Evolutionary conservation across 768 basidiomycete species (phyloP).

Genomic region (Grammothele lineata): DNA sequence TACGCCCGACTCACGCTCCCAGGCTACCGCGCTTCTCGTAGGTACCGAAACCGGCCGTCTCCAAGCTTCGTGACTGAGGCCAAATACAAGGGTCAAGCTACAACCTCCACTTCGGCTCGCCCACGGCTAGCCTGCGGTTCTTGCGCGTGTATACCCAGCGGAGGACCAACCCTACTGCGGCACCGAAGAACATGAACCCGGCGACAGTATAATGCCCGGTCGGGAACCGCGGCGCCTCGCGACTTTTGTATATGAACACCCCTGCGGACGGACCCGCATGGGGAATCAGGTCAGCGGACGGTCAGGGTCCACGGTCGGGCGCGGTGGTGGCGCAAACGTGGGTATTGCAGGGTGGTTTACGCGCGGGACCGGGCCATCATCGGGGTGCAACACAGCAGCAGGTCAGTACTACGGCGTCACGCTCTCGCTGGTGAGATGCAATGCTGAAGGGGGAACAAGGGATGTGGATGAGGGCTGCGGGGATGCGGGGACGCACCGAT

Average conservation of each 20-base stretch:
- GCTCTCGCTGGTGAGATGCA: too few relatives aligned
- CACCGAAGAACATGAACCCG: slow-evolving; percentile 26
- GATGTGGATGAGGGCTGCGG: neutral
- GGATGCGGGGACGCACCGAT: slow-evolving; percentile 18
- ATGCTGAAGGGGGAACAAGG: neutral
- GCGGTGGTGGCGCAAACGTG: too few relatives aligned
- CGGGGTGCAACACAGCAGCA: too few relatives aligned
- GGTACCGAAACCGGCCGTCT: too few relatives aligned
- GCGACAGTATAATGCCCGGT: slow-evolving; percentile 35
- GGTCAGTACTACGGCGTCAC: too few relatives aligned
- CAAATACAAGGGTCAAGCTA: too few relatives aligned
- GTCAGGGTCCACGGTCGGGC: too few relatives aligned
- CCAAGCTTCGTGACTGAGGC: too few relatives aligned
- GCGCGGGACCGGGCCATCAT: too few relatives aligned
- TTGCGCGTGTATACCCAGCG: slow-evolving; percentile 18
- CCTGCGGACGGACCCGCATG: slow-evolving; percentile 8
- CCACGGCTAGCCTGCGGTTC: slow-evolving; percentile 13
- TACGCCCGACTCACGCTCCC: too few relatives aligned
- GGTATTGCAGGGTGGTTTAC: too few relatives aligned
- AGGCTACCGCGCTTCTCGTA: too few relatives aligned
- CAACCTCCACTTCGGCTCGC: slow-evolving; percentile 17
- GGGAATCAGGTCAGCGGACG: neutral
- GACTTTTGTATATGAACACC: slow-evolving; percentile 26
- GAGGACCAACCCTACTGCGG: slow-evolving; percentile 11
- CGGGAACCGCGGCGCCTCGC: slow-evolving; percentile 29